Conservation (phyloP, 2,329 filamentous ascomycete genomes). For the Coniochaeta prunicola region DNA sequence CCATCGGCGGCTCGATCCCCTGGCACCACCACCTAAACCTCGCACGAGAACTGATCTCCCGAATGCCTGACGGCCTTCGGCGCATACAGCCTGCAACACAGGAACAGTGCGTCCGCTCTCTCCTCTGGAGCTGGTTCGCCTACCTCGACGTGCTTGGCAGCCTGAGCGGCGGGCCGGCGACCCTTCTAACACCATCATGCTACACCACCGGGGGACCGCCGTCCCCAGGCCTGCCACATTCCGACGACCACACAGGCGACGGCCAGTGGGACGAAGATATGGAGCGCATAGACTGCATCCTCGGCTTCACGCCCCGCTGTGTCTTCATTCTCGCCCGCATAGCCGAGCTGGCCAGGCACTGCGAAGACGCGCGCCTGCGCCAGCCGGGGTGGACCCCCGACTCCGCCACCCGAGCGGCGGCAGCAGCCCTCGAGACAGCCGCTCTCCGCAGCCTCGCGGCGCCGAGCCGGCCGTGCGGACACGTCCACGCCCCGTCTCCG, state of each 20-base stretch:
- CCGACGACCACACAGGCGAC: conserved; percentile 15
- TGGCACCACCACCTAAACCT: conserved; percentile 76
- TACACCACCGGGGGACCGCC: not conserved
- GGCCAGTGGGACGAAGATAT: conserved; percentile 47
- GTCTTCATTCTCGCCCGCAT: conserved; percentile 65
- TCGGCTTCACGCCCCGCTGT: conserved; percentile 69
- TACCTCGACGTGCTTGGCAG: conserved; percentile 76
- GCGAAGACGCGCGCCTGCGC: conserved; percentile 50
- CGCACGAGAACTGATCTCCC: conserved; percentile 67
- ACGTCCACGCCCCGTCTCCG: conserved; percentile 40
- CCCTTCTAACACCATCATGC: not conserved
- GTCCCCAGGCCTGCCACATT: not conserved
- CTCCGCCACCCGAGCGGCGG: conserved; percentile 44
- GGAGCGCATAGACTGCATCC: conserved; percentile 72
- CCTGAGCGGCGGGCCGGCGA: conserved; percentile 51
- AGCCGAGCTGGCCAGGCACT: conserved; percentile 61
- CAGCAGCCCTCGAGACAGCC: conserved; percentile 51
- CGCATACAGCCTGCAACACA: conserved; percentile 38
- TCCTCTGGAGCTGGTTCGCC: conserved; percentile 75
- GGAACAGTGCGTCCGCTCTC: conserved; percentile 58
- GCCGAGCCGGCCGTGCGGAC: conserved; percentile 33
- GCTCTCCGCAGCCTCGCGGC: conserved; percentile 49
- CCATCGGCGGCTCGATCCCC: conserved; percentile 71
- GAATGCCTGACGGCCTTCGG: conserved; percentile 38
- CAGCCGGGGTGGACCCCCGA: conserved; percentile 48